These are phyloP conservation scores for Endoconidiophora laricicola DNA, from an alignment of 2,329 filamentous ascomycete species.

Conservation along the genomic window DNA sequence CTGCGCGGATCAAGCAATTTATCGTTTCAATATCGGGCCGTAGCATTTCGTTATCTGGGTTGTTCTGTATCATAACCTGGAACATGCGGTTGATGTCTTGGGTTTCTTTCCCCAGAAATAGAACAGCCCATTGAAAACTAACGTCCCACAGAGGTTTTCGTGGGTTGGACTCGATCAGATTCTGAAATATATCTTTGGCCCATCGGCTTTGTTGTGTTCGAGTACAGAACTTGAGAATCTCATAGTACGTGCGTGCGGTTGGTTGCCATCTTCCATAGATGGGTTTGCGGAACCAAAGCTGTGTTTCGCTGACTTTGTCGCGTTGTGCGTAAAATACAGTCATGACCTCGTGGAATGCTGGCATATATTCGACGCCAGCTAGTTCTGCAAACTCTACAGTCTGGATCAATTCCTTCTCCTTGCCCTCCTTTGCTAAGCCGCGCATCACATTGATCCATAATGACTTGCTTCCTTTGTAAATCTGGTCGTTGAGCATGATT, in stretches of 20 bases:
- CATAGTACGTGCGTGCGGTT: conserved; percentile 30
- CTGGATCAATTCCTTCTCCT: conserved; percentile 39
- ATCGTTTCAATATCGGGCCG: conserved; percentile 54
- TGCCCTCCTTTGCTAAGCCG: conserved; percentile 45
- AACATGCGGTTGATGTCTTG: conserved; percentile 62
- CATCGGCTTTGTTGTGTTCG: conserved; percentile 43
- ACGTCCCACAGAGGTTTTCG: conserved; percentile 50
- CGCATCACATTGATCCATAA: conserved; percentile 36
- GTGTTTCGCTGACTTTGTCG: conserved; percentile 42
- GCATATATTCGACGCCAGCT: conserved; percentile 28
- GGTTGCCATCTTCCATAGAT: conserved; percentile 26
- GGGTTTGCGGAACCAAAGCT: conserved; percentile 48
- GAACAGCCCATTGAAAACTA: conserved; percentile 58
- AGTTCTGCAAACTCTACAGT: conserved; percentile 35
- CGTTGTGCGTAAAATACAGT: conserved; percentile 44
- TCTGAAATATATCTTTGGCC: conserved; percentile 41
- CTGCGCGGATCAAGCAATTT: conserved; percentile 58
- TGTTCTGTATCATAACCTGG: conserved; percentile 40
- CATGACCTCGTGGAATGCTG: conserved; percentile 35
- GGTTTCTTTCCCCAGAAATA: conserved; percentile 49
- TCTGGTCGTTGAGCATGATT: conserved; percentile 8
- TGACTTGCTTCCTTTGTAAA: conserved; percentile 16
- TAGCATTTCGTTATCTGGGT: conserved; percentile 27
- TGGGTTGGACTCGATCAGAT: conserved; percentile 30
- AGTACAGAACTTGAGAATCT: conserved; percentile 43